These are phyloP conservation scores for Lipomyces sp. DNA, from an alignment of 805 yeast genomes.

Conservation along the genomic window DNA sequence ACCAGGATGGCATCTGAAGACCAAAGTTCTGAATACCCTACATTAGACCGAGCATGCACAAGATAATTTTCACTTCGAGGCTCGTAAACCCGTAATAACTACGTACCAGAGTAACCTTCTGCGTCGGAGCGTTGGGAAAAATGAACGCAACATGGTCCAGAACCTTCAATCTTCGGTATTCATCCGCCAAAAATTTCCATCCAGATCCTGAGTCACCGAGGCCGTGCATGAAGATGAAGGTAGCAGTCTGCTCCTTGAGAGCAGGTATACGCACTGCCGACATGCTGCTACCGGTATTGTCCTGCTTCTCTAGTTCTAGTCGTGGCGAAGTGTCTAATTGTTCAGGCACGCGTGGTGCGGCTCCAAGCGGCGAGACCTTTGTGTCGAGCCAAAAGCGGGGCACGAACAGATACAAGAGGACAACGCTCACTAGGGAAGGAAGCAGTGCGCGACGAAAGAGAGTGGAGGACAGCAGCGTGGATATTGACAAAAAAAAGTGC, in stretches of 20 bases:
- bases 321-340: not conserved
- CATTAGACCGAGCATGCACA: not conserved
- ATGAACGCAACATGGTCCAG: slow-evolving; percentile 68
- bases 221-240: slow-evolving; percentile 61
- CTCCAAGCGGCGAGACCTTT: not conserved
- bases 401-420: slow-evolving; percentile 6
- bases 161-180: slow-evolving; percentile 50
- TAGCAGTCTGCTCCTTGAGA: slow-evolving; percentile 36
- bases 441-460: slow-evolving; percentile 6
- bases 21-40: slow-evolving; percentile 56
- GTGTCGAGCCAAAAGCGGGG: not conserved
- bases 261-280: slow-evolving; percentile 39
- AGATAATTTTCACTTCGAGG: not conserved
- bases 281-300: slow-evolving; percentile 12
- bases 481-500: not conserved
- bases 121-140: slow-evolving; percentile 87
- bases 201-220: slow-evolving; percentile 91
- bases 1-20: slow-evolving; percentile 80
- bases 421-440: slow-evolving; percentile 4
- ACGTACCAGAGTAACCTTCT: slow-evolving; percentile 63
- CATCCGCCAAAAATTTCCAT: slow-evolving; percentile 80
- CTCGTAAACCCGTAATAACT: not conserved
- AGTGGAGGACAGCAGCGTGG: slow-evolving; percentile 3
- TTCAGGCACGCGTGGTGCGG: not conserved
- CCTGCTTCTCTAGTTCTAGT: not conserved